Evolutionary conservation across 179 eudicot species (phyloP).

Genomic region (Carnegiea gigantea): DNA sequence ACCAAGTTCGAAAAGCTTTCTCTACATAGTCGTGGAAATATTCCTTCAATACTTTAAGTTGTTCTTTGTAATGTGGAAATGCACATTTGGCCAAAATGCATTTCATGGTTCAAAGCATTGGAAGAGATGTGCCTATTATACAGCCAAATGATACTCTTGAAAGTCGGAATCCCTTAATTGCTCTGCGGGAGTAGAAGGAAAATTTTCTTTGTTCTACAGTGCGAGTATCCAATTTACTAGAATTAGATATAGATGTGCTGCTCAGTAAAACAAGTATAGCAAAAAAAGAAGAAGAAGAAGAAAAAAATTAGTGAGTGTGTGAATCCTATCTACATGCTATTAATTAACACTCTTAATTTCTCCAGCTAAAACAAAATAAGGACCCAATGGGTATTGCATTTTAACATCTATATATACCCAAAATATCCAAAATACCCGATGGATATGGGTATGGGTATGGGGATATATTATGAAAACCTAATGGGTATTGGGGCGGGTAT

Average conservation of each 20-base stretch:
- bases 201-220: conserved; percentile 86
- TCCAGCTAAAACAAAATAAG: too few relatives aligned
- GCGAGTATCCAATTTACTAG: conserved; percentile 68
- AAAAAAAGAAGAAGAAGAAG: too few relatives aligned
- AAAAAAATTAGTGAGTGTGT: conserved; percentile 4
- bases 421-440: too few relatives aligned
- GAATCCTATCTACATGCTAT: background rate
- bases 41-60: conserved; percentile 64
- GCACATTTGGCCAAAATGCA: conserved; percentile 48
- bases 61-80: conserved; percentile 62
- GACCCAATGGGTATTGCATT: too few relatives aligned
- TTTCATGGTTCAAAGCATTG: conserved; percentile 76
- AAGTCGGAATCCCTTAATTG: conserved; percentile 55
- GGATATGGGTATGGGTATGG: too few relatives aligned
- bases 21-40: conserved; percentile 49
- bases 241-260: conserved; percentile 69
- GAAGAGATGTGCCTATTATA: conserved; percentile 67
- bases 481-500: too few relatives aligned
- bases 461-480: too few relatives aligned
- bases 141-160: conserved; percentile 49
- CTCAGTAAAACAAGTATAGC: conserved; percentile 66
- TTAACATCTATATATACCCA: too few relatives aligned
- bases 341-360: too few relatives aligned
- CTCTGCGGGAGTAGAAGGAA: conserved; percentile 86
- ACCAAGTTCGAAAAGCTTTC: conserved; percentile 78